Evolutionary conservation across 2,329 filamentous ascomycete genomes (phyloP).

Genomic region (Alternaria conjuncta): DNA sequence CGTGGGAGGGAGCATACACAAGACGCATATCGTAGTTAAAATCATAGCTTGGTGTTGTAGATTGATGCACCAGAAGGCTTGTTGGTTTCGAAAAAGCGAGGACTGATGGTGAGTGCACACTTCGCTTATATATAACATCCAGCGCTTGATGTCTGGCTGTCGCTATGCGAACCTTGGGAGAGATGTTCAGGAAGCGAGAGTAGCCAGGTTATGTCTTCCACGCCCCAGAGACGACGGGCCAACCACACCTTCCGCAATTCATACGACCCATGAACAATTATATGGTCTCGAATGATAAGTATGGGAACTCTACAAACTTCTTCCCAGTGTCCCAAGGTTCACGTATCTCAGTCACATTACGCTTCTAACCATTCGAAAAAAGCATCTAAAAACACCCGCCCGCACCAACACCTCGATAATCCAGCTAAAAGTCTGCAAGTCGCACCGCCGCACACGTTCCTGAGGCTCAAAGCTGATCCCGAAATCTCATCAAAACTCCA

Average conservation of each 20-base stretch:
- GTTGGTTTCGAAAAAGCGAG: neutral
- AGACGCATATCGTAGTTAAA: neutral
- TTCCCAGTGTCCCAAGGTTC: neutral
- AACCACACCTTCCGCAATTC: neutral
- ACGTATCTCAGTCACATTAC: neutral
- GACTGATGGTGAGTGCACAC: neutral
- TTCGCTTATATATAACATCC: neutral
- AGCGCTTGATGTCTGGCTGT: neutral
- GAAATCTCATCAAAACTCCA: neutral
- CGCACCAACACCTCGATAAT: neutral
- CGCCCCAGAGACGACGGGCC: neutral
- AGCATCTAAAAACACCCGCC: neutral
- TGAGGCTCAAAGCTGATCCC: neutral
- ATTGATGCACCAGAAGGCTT: neutral
- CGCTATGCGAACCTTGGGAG: neutral
- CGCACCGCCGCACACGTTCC: neutral
- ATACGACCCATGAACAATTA: neutral
- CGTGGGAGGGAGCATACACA: neutral
- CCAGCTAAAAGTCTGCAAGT: neutral
- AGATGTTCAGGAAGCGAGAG: neutral
- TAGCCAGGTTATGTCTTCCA: neutral
- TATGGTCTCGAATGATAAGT: neutral
- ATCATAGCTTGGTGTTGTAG: neutral
- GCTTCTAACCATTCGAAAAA: neutral
- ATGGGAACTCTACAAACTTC: neutral